Base-by-base conservation (phyloP, 148 eudicot genomes). In the Persicaria tinctoria region DNA sequence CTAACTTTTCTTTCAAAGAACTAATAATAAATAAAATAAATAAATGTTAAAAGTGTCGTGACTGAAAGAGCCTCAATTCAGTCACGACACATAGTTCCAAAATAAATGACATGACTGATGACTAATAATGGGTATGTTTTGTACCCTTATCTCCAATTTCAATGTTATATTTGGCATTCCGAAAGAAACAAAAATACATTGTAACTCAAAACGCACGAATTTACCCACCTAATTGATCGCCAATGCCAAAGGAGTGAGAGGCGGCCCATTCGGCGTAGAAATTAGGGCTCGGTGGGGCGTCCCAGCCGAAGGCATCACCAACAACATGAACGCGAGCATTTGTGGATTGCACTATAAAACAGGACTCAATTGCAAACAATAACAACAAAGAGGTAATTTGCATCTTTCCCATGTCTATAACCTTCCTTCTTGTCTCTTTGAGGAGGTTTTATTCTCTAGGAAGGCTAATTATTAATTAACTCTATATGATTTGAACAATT, bases 261-360 rank as follows among this genome's bases (percentile, higher is more conserved):
- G 77, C 78, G 46, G 88, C 91, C 91, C 91, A 88, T 1, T 86
- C 85, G 6, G 57, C 46, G 32, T 70, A 88, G 74, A 81, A 88
- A 32, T 79, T 78, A 2, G 54, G 4, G 63, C 59, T 83, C 9
- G 86, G 85, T 14, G 91, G 91, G 46, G 83, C 44, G 50, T 68
- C 73, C 91, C 91, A 88, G 4, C 91, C 91, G 0, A 51, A 48
- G 10, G 41, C 59, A 51, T 86, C 91, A 64, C 91, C 91, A 54
- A 88, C 91, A 8, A 83, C 82, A 46, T 86, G 89, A 68, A 82
- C 75, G 48, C 83, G 55, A 38, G 89, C 89, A 20, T 64, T 76
- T 3, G 81, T 41, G 5, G 78, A 73, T 16, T 78, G 77, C 45
- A 77, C 27, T 82, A 82, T 78, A 51, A 68, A 70, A 72, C 81